Evolutionary conservation across 2,329 filamentous ascomycete species (phyloP), one percentile per base, ranked within the genome.

Genomic region (Salinomyces thailandicus): DNA sequence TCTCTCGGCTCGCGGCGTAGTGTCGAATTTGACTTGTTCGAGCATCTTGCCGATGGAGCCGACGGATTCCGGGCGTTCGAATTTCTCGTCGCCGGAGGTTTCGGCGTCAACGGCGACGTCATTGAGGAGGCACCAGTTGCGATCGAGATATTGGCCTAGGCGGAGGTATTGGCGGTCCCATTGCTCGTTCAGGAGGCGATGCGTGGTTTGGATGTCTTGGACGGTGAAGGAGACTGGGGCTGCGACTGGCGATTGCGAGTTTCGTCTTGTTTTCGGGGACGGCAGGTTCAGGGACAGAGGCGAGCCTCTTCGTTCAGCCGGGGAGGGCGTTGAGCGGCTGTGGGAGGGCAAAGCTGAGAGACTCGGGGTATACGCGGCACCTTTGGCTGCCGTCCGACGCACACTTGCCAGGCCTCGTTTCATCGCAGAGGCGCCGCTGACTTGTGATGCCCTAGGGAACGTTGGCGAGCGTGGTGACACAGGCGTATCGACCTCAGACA

Each of bases 131-230:
- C 64, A 63, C 47, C 60, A 59, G 44, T 70, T 70, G 29, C 67
- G 61, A 28, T 63, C 54, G 5, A 70, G 54, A 39, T 67, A 68
- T 38, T 66, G 61, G 22, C 64, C 55, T 2, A 70, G 49, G 1
- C 67, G 60, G 39, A 63, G 64, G 37, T 63, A 62, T 46, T 70
- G 67, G 12, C 66, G 56, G 24, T 64, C 62, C 67, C 67, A 70
- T 44, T 66, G 67, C 39, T 70, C 67, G 20, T 65, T 61, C 0
- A 70, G 61, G 0, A 69, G 49, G 4, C 60, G 58, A 7, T 69
- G 55, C 0, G 67, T 67, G 5, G 64, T 66, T 40, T 66, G 65
- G 32, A 69, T 66, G 41, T 70, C 66, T 42, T 69, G 66, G n/a
- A 67, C 61, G 1, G 64, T 66, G 12, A 62, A 56, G 17, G 46